Evolutionary conservation across 2,329 filamentous ascomycete species (phyloP).

Genomic region (Xylariales sp.): DNA sequence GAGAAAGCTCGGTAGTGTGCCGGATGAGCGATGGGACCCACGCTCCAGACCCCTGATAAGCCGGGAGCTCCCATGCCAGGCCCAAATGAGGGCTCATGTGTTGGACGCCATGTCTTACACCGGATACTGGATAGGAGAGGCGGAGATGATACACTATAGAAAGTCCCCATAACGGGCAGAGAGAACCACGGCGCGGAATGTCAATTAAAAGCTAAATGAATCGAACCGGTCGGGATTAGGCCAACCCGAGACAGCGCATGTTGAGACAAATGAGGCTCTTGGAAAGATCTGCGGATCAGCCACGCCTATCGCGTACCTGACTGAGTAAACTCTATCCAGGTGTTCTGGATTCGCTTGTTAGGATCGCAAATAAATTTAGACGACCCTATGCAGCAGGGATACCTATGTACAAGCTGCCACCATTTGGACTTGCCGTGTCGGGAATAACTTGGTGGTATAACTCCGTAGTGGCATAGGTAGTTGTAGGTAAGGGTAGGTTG

Average conservation of each 20-base stretch:
- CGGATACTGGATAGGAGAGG: neutral
- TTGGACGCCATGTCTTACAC: slow-evolving; percentile 13
- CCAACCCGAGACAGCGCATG: slow-evolving; percentile 2
- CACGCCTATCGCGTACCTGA: slow-evolving; percentile 19
- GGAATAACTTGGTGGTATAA: neutral
- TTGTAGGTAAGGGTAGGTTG: neutral
- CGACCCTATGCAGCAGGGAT: slow-evolving; percentile 3
- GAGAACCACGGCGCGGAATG: neutral
- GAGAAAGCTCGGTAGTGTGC: slow-evolving; percentile 27
- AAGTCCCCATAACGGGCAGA: neutral
- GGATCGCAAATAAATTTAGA: neutral
- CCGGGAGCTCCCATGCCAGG: slow-evolving; percentile 12
- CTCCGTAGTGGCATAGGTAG: no score
- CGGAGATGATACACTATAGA: neutral
- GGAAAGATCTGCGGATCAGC: slow-evolving; percentile 19
- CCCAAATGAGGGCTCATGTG: slow-evolving; percentile 14
- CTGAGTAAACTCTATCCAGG: neutral
- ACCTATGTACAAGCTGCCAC: neutral
- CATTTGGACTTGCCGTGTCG: neutral
- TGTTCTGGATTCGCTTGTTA: slow-evolving; percentile 3
- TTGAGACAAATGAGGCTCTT: slow-evolving; percentile 31
- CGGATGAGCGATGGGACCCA: slow-evolving; percentile 29
- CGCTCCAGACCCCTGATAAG: slow-evolving; percentile 27
- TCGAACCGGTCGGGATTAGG: neutral
- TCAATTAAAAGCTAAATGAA: neutral